Base-by-base conservation (phyloP, 169 alveolate genomes). In the Plasmodium adleri region DNA sequence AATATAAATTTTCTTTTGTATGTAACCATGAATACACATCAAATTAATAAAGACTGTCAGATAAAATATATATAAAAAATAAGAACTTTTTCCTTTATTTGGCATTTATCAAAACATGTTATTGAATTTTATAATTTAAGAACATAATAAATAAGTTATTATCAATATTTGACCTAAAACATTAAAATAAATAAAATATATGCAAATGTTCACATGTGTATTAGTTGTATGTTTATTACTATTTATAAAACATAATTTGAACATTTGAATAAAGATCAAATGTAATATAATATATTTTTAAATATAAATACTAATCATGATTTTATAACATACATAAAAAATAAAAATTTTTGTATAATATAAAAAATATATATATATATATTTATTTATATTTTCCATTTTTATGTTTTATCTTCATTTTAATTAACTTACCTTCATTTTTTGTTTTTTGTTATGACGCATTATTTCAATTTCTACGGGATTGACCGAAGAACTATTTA, bases 101-200 rank as follows among this genome's bases (percentile, higher is more conserved):
- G 66, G 91, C 74, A 67, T 68, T 83, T 83, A 68, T 24, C 85
- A 76, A 50, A 76, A 64, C 62, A 74, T n/a, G n/a, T 39, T 22
- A 66, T 60, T 43, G 13, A 45, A 43, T 39, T 39, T 6, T 39
- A 39, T 39, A 5, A 39, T 39, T 39, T 39, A 39, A 5, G 47
- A 39, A 56, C 39, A 20, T 17, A 17, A 68, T 17, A 47, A 20
- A 22, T 12, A n/a, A 52, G 32, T 50, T 9, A 2, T 50, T 24
- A 71, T 8, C 67, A 71, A 12, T 49, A 64, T 71, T 71, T 49
- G 5, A 71, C 64, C 80, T 71, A 26, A 71, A 71, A 67, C 8
- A 3, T 39, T 6, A 39, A 56, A 45, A 24, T 71, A 13, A 13
- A 70, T 47, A 71, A 50, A 13, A 52, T 20, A 13, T 12, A 47